Conservation (phyloP, 345 rosid species). For the Eucalyptus coolabah region DNA sequence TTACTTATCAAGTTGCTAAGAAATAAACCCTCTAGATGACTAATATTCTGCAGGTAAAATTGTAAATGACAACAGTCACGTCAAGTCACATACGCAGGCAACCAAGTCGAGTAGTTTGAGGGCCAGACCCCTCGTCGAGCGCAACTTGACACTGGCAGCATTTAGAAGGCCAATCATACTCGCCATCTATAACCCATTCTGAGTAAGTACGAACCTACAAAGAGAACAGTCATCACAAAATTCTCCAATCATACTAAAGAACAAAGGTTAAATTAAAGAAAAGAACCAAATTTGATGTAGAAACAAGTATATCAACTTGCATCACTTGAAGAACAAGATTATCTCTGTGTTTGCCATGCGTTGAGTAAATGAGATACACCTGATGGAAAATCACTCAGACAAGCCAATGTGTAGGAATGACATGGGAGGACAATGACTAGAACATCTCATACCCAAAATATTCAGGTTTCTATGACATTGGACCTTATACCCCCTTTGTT, state of each 20-base stretch:
- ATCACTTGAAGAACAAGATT: background rate
- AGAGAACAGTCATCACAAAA: background rate
- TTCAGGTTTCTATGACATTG: background rate
- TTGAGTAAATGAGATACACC: background rate
- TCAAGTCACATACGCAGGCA: slow-evolving; percentile 75
- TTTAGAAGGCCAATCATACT: slow-evolving; percentile 89
- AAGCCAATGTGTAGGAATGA: background rate
- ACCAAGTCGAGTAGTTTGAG: slow-evolving; percentile 85
- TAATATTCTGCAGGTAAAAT: background rate
- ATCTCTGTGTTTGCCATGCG: background rate
- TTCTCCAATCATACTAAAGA: background rate
- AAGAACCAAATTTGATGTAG: background rate
- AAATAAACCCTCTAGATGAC: background rate
- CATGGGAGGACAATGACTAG: background rate
- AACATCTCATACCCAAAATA: background rate
- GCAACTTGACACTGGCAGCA: slow-evolving; percentile 76
- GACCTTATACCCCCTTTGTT: background rate
- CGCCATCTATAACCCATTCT: slow-evolving; percentile 99
- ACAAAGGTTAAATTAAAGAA: background rate
- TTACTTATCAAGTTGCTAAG: background rate
- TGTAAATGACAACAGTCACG: background rate
- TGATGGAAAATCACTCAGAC: background rate
- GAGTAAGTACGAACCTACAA: slow-evolving; percentile 88
- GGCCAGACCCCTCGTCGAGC: slow-evolving; percentile 57
- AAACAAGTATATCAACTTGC: background rate